Evolutionary conservation across 2,329 filamentous ascomycete genomes (phyloP).

Genomic region (Colletotrichum ledebouriae): DNA sequence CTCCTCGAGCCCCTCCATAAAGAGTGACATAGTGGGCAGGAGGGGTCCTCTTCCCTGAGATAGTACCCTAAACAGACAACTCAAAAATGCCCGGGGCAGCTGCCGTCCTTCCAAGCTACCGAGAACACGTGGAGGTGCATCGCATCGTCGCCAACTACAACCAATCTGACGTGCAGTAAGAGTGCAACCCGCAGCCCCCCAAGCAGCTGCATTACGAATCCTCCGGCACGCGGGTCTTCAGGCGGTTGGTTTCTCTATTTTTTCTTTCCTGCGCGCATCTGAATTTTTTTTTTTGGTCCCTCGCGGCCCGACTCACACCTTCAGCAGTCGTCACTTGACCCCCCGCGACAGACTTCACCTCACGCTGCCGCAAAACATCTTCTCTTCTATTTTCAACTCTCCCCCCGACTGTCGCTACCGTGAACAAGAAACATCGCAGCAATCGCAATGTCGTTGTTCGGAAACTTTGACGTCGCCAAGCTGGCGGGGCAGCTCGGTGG

Average conservation of each 20-base stretch:
- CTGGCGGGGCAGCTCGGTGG: slow-evolving; percentile 56
- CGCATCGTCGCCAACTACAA: slow-evolving; percentile 14
- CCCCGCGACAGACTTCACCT: slow-evolving; percentile 19
- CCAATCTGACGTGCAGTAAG: slow-evolving; percentile 39
- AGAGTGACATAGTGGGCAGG: no score
- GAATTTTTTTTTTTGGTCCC: slow-evolving; percentile 10
- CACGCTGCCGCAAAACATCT: background rate
- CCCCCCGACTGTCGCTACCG: slow-evolving; percentile 29
- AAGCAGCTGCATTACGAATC: slow-evolving; percentile 36
- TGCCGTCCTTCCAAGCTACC: slow-evolving; percentile 22
- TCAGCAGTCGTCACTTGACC: slow-evolving; percentile 31
- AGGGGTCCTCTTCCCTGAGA: no score
- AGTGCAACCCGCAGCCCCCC: slow-evolving; percentile 16
- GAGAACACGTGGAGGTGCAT: slow-evolving; percentile 30
- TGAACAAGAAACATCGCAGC: background rate
- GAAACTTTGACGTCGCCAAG: slow-evolving; percentile 48
- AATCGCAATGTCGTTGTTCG: slow-evolving; percentile 32
- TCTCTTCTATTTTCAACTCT: background rate
- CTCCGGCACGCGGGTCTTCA: slow-evolving; percentile 8
- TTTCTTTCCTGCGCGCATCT: slow-evolving; percentile 15
- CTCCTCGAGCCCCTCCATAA: background rate
- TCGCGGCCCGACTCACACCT: slow-evolving; percentile 24
- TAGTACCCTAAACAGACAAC: background rate
- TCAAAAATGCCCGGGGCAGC: background rate
- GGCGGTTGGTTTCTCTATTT: slow-evolving; percentile 1